Evolutionary conservation across 1,139 yeast genomes (phyloP), one percentile per base, ranked within the genome.

Genomic region (Geotrichum australiense): DNA sequence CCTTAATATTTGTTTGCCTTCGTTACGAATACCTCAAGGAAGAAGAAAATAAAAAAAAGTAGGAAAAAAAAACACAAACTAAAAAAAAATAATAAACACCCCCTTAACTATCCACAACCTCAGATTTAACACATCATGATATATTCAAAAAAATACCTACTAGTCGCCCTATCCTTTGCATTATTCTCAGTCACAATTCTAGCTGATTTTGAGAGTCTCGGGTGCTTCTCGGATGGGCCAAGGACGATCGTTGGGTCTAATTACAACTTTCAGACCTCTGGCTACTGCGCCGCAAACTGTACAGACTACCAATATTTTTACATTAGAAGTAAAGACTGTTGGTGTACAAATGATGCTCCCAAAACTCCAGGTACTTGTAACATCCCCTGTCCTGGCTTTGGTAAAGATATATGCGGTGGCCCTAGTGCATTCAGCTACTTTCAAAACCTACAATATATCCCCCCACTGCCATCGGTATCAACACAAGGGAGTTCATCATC

Each of bases 291-390:
- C 15, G 15, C 14, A 2, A 30, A 41, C 29, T 45, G 47, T 19
- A 22, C 47, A 4, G 45, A 41, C 15, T 38, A 24, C 15, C 12
- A 35, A n/a, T 45, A 41, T 21, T 71, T 78, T 53, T 94, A 91
- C 5, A 53, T 80, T 35, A 56, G 70, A 31, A 89, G 86, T 30
- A 57, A 65, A 41, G 61, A 64, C 16, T 85, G 95, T 62, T 75
- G 68, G 55, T 85, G 95, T 61, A 83, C 89, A 47, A 56, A 64
- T 47, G 50, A 64, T 0, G 55, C 68, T 15, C 94, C 94, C 1
- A 49, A 62, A 15, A 55, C 57, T 12, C 40, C 39, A 36, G 53
- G 50, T 10, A 51, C 50, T 23, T 81, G 91, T 63, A 53, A 60
- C 48, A 54, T 54, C 1, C 42, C 52, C 1, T 81, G 91, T 32